phyloP scores from a whole-genome alignment of 176 grass and related monocot genomes.

The Triticum dicoccoides region DNA sequence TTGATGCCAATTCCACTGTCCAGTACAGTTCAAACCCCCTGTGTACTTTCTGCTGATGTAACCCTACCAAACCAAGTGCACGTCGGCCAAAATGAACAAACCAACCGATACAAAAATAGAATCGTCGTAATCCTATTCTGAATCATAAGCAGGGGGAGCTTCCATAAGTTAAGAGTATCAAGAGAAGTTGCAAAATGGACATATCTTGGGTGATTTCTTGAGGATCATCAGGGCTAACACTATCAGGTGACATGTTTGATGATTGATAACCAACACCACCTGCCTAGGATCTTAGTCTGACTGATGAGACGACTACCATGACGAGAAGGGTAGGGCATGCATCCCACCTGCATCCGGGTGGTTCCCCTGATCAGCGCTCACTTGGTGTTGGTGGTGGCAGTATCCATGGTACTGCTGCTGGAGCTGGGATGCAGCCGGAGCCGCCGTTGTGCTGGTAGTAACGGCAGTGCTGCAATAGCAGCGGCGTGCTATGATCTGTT shows the following conservation, averaged over 20 bases:
- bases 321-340: constrained; percentile 53
- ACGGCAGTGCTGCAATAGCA: background rate
- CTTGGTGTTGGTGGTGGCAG: constrained; percentile 42
- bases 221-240: constrained; percentile 23
- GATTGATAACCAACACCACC: constrained; percentile 23
- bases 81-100: background rate
- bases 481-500: constrained; percentile 4
- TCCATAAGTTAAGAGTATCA: constrained; percentile 33
- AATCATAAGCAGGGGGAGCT: background rate
- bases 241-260: constrained; percentile 25
- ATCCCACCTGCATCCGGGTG: constrained; percentile 33
- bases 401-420: constrained; percentile 57
- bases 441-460: background rate
- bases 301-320: constrained; percentile 43
- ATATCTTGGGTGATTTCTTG: background rate
- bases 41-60: background rate
- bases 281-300: constrained; percentile 33
- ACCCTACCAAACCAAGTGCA: constrained; percentile 5
- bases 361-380: constrained; percentile 29
- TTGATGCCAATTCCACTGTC: too few species aligned
- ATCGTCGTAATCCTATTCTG: background rate
- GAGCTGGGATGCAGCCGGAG: constrained; percentile 1
- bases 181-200: constrained; percentile 28
- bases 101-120: background rate
- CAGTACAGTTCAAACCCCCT: too few species aligned